Base-by-base conservation (phyloP, 2,329 filamentous ascomycete genomes). In the Epichloe bromicola region DNA sequence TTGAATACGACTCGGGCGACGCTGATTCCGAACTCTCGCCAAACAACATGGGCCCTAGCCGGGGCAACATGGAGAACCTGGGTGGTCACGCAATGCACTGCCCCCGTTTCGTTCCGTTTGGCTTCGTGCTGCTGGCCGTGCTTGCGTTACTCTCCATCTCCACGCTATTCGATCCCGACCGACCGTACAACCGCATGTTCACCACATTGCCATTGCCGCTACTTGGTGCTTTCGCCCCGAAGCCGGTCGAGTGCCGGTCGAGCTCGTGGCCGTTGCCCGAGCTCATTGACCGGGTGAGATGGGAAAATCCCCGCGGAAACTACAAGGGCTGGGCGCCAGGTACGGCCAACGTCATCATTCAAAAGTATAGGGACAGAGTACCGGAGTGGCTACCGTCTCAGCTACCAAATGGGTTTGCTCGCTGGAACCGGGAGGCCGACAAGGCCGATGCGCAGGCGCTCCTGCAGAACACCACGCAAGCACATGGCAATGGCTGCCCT, bases 321-420 rank as follows among this genome's bases (percentile, higher is more conserved):
- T 66, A 63, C 51, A 67, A 60, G 53, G 65, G 65, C 7, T 67
- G 65, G 65, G 63, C 63, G 0, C 64, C 64, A 5, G 56, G 59
- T 4, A 14, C 37, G 2, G 51, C 58, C 44, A 65, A 60, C 44
- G 45, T 57, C 17, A 49, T 62, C 3, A 56, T 57, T 2, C 47
- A 55, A 33, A 49, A 54, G 1, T 67, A 67, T 48, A 56, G 61
- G 23, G 51, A 63, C 1, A 51, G 57, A 10, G 53, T 51, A 0
- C 59, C 60, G 2, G 56, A 62, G 11, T 67, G 65, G 65, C 37
- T 65, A 19, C 63, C 64, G 4, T 49, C 58, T 3, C 30, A 48
- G 1, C 30, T 59, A 2, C 65, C 63, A 1, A 49, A 53, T n/a
- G 64, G 63, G 0, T 67, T 67, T 51, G 51, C 55, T 36, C 56